A percentile compares a stretch with the other conserved stretches of the same genome.
phyloP scores from a whole-genome alignment of 2,329 filamentous ascomycete species.

The Aspergillus tubingensis region DNA sequence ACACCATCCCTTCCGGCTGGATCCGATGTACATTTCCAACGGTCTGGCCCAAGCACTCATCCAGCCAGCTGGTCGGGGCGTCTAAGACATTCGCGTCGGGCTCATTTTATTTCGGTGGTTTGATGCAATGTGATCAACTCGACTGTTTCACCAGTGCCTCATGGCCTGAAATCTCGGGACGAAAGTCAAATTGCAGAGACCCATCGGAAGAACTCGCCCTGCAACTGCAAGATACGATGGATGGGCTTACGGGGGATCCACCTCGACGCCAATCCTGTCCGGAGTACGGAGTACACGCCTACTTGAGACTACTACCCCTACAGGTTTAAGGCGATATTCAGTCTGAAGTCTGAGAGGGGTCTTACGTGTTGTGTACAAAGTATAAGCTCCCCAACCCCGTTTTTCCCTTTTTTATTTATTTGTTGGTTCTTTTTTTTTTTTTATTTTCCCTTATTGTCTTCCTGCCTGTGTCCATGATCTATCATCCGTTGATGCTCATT shows the following conservation, averaged over 20 bases:
- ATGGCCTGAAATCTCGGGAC: slow-evolving; percentile 15
- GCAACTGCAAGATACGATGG: slow-evolving; percentile 12
- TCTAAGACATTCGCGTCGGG: slow-evolving; percentile 11
- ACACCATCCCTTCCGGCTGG: slow-evolving; percentile 1
- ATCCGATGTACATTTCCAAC: slow-evolving; percentile 1
- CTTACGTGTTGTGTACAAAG: slow-evolving; percentile 10
- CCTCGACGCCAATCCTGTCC: background rate
- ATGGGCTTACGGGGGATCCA: background rate
- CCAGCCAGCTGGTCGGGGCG: background rate
- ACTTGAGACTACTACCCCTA: slow-evolving; percentile 4
- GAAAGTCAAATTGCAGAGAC: slow-evolving; percentile 14
- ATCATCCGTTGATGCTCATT: background rate
- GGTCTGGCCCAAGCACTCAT: background rate
- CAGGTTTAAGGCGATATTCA: background rate
- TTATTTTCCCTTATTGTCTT: no score
- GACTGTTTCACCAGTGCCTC: slow-evolving; percentile 27
- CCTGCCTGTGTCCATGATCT: background rate
- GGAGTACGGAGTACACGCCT: slow-evolving; percentile 8
- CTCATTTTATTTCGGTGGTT: slow-evolving; percentile 17
- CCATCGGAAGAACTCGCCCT: slow-evolving; percentile 1
- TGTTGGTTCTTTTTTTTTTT: no score
- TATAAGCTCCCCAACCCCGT: background rate
- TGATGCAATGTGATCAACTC: slow-evolving; percentile 7
- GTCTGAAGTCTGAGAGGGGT: background rate
- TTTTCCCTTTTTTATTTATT: background rate